Percentiles rank a stretch among this genome's conserved stretches.
These are phyloP conservation scores for Lentithecium fluviatile DNA, from an alignment of 495 filamentous ascomycete genomes.

Conservation along the genomic window DNA sequence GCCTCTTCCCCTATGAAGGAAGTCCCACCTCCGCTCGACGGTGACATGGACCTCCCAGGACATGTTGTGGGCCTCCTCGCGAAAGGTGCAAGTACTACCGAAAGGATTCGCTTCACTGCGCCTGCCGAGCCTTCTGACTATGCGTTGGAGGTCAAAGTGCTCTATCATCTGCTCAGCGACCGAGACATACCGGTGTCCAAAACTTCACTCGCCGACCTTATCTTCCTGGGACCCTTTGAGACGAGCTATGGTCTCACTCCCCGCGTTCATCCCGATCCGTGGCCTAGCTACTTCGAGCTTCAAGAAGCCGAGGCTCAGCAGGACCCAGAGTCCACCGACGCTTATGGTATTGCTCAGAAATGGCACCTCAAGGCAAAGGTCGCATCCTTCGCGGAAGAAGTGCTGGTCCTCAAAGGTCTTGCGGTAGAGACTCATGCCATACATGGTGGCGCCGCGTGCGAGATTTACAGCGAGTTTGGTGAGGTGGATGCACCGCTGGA, in stretches of 20 bases:
- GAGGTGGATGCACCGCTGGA: constrained; percentile 45
- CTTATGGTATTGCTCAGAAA: constrained; percentile 67
- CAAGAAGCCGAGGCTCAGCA: constrained; percentile 34
- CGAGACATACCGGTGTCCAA: constrained; percentile 80
- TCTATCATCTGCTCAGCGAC: constrained; percentile 78
- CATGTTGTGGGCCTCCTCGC: constrained; percentile 53
- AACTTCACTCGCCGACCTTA: constrained; percentile 61
- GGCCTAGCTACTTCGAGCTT: constrained; percentile 80
- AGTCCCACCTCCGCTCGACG: constrained; percentile 38
- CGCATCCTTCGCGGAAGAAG: constrained; percentile 71
- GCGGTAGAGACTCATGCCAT: constrained; percentile 56
- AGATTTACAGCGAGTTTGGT: constrained; percentile 46
- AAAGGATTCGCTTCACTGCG: constrained; percentile 51
- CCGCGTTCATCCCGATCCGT: constrained; percentile 68
- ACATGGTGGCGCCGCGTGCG: constrained; percentile 54
- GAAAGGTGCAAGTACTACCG: constrained; percentile 42
- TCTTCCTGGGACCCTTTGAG: constrained; percentile 79
- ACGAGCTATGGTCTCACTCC: constrained; percentile 82
- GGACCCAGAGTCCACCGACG: constrained; percentile 20
- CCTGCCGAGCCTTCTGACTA: constrained; percentile 57
- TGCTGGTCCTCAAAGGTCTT: constrained; percentile 65
- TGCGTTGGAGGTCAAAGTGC: constrained; percentile 66
- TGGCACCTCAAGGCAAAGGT: constrained; percentile 75
- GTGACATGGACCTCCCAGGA: constrained; percentile 33
- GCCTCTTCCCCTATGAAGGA: constrained; percentile 34